Evolutionary conservation across 495 filamentous ascomycete species (phyloP).

Genomic region (Tuber borchii): DNA sequence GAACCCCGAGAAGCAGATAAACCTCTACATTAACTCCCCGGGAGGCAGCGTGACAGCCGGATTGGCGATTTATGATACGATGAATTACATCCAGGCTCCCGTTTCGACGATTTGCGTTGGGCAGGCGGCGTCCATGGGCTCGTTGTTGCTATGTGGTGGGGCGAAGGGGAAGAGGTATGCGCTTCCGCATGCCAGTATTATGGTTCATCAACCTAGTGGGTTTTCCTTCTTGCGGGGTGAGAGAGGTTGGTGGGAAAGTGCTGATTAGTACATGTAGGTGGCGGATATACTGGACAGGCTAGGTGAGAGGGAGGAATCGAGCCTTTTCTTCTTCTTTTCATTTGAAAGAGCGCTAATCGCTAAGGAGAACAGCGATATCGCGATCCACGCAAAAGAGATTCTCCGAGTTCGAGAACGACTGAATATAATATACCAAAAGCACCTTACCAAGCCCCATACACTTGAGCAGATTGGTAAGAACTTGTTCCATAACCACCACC

Average conservation of each 20-base stretch:
- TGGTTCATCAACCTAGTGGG: slow-evolving; percentile 82
- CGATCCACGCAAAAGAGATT: slow-evolving; percentile 96
- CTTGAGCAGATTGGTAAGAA: slow-evolving; percentile 47
- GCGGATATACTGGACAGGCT: slow-evolving; percentile 85
- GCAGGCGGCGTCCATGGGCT: slow-evolving; percentile 92
- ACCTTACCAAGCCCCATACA: slow-evolving; percentile 69
- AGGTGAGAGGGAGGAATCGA: slow-evolving; percentile 35
- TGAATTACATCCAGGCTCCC: slow-evolving; percentile 90
- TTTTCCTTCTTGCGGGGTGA: not conserved
- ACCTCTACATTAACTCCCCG: slow-evolving; percentile 95
- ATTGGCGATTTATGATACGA: slow-evolving; percentile 96
- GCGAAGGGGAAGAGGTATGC: slow-evolving; percentile 78
- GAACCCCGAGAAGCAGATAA: slow-evolving; percentile 85
- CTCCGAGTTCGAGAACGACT: slow-evolving; percentile 74
- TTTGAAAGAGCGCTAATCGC: not conserved
- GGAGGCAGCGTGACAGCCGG: slow-evolving; percentile 93
- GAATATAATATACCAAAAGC: slow-evolving; percentile 80
- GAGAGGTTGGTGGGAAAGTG: not conserved
- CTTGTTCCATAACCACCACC: not conserved
- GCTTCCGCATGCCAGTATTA: slow-evolving; percentile 84
- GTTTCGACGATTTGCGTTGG: slow-evolving; percentile 93
- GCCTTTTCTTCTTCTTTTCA: no score
- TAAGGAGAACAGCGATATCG: slow-evolving; percentile 58
- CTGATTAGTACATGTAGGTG: slow-evolving; percentile 44
- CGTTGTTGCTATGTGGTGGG: slow-evolving; percentile 78